Conservation (phyloP, 257 asterid genomes). For the Salvia miltiorrhiza region DNA sequence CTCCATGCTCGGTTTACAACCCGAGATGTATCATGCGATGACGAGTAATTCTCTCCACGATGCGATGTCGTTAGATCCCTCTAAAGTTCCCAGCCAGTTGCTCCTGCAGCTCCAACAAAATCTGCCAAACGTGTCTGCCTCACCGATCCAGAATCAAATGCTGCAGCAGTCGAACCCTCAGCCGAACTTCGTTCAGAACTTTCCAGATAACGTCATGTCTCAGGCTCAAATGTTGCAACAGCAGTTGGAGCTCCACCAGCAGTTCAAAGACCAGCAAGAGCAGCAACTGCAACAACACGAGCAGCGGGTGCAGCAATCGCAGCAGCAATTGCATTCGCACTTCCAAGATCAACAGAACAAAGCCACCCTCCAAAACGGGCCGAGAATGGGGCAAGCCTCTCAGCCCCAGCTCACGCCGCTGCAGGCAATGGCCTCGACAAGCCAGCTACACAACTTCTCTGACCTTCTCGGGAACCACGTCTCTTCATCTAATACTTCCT, state of each 20-base stretch:
- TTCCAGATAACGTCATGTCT: constrained; percentile 51
- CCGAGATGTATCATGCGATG: constrained; percentile 77
- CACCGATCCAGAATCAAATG: constrained; percentile 58
- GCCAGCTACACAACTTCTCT: constrained; percentile 60
- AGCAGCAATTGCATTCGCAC: constrained; percentile 42
- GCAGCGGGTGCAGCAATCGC: constrained; percentile 37
- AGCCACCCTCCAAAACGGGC: constrained; percentile 32
- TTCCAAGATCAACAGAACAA: constrained; percentile 45
- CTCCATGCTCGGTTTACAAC: constrained; percentile 68
- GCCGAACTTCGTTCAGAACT: constrained; percentile 45
- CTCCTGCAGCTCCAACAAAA: constrained; percentile 63
- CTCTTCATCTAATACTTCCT: constrained; percentile 38
- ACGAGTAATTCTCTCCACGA: constrained; percentile 54
- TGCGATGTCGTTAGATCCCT: constrained; percentile 49
- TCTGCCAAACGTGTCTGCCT: constrained; percentile 41
- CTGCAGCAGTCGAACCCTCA: constrained; percentile 61
- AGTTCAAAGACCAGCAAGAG: constrained; percentile 42
- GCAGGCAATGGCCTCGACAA: constrained; percentile 43
- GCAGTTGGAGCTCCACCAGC: constrained; percentile 52
- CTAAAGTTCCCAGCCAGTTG: constrained; percentile 52
- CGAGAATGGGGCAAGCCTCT: constrained; percentile 40
- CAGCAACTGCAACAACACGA: constrained; percentile 40
- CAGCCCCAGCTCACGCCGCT: constrained; percentile 48
- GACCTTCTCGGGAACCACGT: constrained; percentile 52
- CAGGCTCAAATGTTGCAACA: constrained; percentile 86